These are phyloP conservation scores for Orbilia quercus DNA, from an alignment of 2,329 filamentous ascomycete genomes.

Conservation along the genomic window DNA sequence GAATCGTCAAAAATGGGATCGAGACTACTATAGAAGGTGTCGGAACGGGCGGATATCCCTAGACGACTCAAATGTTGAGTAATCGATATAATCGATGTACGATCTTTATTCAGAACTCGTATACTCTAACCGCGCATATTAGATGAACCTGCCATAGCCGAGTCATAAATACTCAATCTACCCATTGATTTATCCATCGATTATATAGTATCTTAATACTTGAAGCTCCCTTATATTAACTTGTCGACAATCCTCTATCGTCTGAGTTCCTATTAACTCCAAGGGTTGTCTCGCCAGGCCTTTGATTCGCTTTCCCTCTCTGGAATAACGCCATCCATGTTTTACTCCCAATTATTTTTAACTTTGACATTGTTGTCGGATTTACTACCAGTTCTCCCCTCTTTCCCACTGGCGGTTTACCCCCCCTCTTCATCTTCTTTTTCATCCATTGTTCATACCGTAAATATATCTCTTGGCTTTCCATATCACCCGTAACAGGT, in stretches of 20 bases:
- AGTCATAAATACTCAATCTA: too few species aligned
- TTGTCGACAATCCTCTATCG: neutral
- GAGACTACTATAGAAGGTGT: too few species aligned
- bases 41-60: too few species aligned
- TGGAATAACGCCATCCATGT: slow-evolving; percentile 17
- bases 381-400: slow-evolving; percentile 19
- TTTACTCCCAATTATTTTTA: slow-evolving; percentile 15
- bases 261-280: neutral
- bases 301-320: slow-evolving; percentile 4
- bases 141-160: too few species aligned
- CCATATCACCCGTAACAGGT: slow-evolving; percentile 12
- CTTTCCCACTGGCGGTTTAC: slow-evolving; percentile 19
- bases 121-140: too few species aligned
- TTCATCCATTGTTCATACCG: slow-evolving; percentile 25
- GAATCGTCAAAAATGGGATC: too few species aligned
- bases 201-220: too few species aligned
- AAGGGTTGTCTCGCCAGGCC: neutral
- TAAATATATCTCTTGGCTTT: slow-evolving; percentile 26
- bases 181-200: too few species aligned
- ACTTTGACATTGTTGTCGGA: neutral
- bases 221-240: too few species aligned
- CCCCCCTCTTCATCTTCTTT: slow-evolving; percentile 6
- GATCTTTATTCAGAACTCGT: too few species aligned
- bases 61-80: too few species aligned
- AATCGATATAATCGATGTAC: too few species aligned